Base-by-base conservation (phyloP, 441 rosid species). In the Brassica balearica region DNA sequence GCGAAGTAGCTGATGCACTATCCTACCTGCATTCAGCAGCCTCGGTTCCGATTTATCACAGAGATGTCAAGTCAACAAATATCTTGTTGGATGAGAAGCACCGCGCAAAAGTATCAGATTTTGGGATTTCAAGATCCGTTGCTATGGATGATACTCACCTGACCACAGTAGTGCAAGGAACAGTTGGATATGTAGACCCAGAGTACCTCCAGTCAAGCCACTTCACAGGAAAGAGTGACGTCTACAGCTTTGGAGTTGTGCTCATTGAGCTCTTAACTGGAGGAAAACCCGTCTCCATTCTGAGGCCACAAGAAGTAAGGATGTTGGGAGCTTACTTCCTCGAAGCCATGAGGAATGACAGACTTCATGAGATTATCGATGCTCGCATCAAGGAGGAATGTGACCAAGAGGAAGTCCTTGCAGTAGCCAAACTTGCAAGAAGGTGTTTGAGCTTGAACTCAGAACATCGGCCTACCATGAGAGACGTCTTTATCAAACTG, bases 11-110 rank as follows among this genome's bases (percentile, higher is more conserved):
- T 0, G 83, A 71, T 78, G 90, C 92, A 29, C 59, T 85, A 12
- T 78, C 87, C 0, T 86, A 19, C 69, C 81, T 87, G 86, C 93
- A 89, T 74, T 87, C 82, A 48, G 83, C 91, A 6, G 91, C 87
- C 59, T 85, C 88, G 6, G 55, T 75, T 19, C 87, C 91, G 46
- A 80, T 87, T 19, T 85, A 75, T 46, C 93, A 87, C 29, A 81
- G 88, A 3, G 89, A 85, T 66, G 80, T 89, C 34, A 86, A 89
- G 62, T 85, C 89, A 1, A 66, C 85, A 6, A 89, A 86, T 78
- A 85, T 89, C 61, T 81, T 87, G 7, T 17, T 89, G 27, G 91
- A 87, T 7, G 88, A 79, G n/a, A 76, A 64, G 9, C 78, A 65
- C 51, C 69, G 73, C 0, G 76, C 88, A 5, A 79, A 86, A 84